These are phyloP conservation scores for Tetrastigma voinierianum DNA, from an alignment of 164 flowering plant genomes.

Conservation along the genomic window DNA sequence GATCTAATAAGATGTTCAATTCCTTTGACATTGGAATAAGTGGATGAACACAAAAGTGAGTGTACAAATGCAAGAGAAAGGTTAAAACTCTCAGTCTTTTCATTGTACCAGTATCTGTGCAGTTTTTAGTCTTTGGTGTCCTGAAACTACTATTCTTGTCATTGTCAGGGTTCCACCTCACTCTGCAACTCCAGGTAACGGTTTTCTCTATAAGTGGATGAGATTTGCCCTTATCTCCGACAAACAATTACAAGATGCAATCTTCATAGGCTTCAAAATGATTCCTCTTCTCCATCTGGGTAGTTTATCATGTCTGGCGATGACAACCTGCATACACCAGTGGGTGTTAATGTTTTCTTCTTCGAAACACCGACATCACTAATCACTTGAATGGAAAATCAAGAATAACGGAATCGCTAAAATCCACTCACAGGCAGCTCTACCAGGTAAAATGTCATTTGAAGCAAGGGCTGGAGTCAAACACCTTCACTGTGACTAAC, in stretches of 20 bases:
- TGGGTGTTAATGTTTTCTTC: no score
- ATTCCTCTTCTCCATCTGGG: neutral
- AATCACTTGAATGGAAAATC: no score
- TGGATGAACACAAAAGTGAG: neutral
- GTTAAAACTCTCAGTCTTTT: neutral
- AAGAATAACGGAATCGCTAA: no score
- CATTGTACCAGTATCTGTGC: slow-evolving; percentile 19
- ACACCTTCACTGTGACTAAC: slow-evolving; percentile 9
- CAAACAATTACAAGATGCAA: neutral
- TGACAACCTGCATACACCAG: no score
- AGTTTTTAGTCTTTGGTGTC: slow-evolving; percentile 2
- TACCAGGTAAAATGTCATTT: slow-evolving; percentile 15
- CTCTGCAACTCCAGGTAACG: neutral
- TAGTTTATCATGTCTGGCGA: no score
- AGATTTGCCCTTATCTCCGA: neutral
- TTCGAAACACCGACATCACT: no score
- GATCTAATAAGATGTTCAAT: neutral
- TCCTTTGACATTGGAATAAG: neutral
- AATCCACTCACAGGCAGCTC: slow-evolving; percentile 9
- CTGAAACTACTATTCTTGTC: neutral
- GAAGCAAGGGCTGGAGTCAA: slow-evolving; percentile 1
- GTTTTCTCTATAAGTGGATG: neutral
- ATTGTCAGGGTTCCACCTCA: neutral
- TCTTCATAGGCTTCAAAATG: neutral
- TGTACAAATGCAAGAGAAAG: slow-evolving; percentile 9